Evolutionary conservation across 768 basidiomycete genomes (phyloP), one percentile per base, ranked within the genome.

Genomic region (Inosperma sp.): DNA sequence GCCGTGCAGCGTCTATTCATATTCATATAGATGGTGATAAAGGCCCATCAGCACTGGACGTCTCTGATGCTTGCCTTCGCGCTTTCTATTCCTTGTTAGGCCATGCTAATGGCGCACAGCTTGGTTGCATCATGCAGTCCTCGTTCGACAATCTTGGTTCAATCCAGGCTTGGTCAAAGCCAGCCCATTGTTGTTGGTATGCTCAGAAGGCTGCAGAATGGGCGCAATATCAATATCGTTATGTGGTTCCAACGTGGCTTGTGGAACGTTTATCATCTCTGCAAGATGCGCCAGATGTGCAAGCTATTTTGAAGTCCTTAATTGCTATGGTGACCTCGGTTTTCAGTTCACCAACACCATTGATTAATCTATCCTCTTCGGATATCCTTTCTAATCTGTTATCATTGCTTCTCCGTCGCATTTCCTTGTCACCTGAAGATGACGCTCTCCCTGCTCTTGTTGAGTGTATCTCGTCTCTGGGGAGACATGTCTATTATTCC

Each of bases 181-280:
- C 77, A 1, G 79, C 82, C 6, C 83, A 91, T 59, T 94, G 85
- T 61, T 79, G 82, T 49, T 97, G 93, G 93, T 74, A 91, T 51
- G 81, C 85, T 10, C 79, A 82, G 51, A 84, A 80, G 60, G 75
- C 80, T 5, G 82, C 83, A n/a, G 85, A 90, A 59, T 94, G 90
- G 88, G 80, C 88, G 5, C 90, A 88, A 62, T 91, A 94, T 56
- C 94, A 94, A 63, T 94, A 94, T 66, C 86, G 94, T 21, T 95
- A 89, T 60, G 86, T 86, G 21, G 81, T 96, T 6, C 90, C 93
- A 3, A 88, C 90, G 1, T 80, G 84, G 62, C 71, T 95, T 3
- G 82, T 95, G 10, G 92, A 94, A 60, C 77, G 79, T 21, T 76
- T 96, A 4, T 73, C 83, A 17, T 76, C 80, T 54, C 76, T 75